Base-by-base conservation (phyloP, 257 asterid genomes). In the Orobanche coerulescens region DNA sequence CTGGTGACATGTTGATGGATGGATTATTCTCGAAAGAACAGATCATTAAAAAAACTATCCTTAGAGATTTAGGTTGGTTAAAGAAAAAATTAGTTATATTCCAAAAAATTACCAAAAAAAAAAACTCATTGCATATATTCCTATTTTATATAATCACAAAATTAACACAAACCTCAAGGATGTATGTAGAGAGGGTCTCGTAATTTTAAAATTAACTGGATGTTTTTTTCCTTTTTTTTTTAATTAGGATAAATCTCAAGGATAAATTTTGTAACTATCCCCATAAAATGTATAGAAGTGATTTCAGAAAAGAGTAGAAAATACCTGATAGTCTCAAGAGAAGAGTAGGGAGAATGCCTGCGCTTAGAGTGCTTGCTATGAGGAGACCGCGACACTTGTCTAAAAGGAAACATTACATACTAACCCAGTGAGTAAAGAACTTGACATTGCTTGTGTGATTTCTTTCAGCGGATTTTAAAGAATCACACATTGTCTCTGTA, bases 361-460 rank as follows among this genome's bases (percentile, higher is more conserved):
- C 84, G 94, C 90, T 85, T 94, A 80, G 96, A 84, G 71, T 84
- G 96, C 96, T 79, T 88, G 94, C 95, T 88, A 90, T 82, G 97
- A 75, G 96, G 95, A 77, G 98, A 92, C 87, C 90, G 78, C 84
- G 88, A 84, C 79, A 86, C 88, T 66, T 86, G 95, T 86, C 96
- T 88, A 88, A 72, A 88, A 81, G 80, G 76, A 79, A 85, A 87
- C 82, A 82, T 82, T 82, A 65, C 86, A 83, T 81, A 64, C 98
- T 84, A 84, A 76, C 78, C 65, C 78, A 69, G 78, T 79, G 80
- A 88, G 88, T 78, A 51, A 44, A 72, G 61, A 19, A 58, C 63
- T 73, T 48, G 73, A 70, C 71, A 64, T 73, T 66, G 68, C 67
- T 43, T 48, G 22, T 25, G 75, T 58, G 63, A 52, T 64, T 72